Conservation (phyloP, 331 rosid species). For the Dryas integrifolia region DNA sequence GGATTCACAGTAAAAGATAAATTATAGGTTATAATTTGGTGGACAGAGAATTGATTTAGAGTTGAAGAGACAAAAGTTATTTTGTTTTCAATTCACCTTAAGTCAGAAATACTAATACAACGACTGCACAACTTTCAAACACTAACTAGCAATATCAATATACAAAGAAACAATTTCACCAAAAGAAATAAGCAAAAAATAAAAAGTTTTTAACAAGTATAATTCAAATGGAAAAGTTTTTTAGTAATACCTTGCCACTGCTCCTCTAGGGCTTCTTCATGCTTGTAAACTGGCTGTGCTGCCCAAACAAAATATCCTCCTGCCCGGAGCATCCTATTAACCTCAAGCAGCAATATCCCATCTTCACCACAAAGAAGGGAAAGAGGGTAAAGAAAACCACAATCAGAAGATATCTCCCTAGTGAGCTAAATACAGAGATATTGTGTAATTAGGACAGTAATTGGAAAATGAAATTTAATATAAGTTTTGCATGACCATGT, state of each 20-base stretch:
- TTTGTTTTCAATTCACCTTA: neutral
- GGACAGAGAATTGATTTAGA: neutral
- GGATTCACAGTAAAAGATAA: neutral
- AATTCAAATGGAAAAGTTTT: conserved; percentile 3
- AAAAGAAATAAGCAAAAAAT: neutral
- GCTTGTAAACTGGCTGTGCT: conserved; percentile 97
- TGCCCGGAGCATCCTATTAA: conserved; percentile 83
- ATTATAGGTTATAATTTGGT: neutral
- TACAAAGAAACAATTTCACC: neutral
- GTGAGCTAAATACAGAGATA: neutral
- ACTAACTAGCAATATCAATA: conserved; percentile 9
- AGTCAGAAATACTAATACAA: neutral
- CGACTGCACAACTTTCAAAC: conserved; percentile 1
- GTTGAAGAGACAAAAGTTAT: neutral
- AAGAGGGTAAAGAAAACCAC: neutral
- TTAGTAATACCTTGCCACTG: conserved; percentile 82
- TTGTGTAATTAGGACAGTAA: neutral
- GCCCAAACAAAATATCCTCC: conserved; percentile 99
- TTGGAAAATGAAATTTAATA: neutral
- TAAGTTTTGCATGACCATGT: conserved; percentile 4
- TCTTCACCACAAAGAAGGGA: conserved; percentile 51
- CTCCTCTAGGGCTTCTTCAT: conserved; percentile 72
- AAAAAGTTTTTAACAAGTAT: neutral
- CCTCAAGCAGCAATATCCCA: conserved; percentile 88
- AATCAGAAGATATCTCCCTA: conserved; percentile 27